These are phyloP conservation scores for Lachnellula subtilissima DNA, from an alignment of 2,329 filamentous ascomycete species.

Conservation along the genomic window DNA sequence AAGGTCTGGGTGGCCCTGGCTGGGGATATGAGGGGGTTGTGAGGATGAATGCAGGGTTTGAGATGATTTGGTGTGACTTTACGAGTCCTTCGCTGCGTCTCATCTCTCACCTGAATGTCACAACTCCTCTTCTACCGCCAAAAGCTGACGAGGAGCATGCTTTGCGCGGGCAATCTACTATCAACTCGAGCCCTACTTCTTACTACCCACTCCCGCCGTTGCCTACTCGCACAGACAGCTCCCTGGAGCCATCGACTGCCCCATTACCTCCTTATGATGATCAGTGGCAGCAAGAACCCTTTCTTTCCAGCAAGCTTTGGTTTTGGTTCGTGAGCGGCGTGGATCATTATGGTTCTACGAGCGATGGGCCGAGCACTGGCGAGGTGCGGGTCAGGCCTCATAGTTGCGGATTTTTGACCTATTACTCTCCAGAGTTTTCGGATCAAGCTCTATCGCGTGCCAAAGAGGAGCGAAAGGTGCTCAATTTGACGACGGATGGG, in stretches of 20 bases:
- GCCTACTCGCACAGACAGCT: slow-evolving; percentile 35
- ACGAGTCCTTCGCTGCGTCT: slow-evolving; percentile 39
- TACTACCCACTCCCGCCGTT: slow-evolving; percentile 35
- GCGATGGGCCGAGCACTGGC: slow-evolving; percentile 36
- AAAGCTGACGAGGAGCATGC: slow-evolving; percentile 9
- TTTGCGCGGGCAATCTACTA: background rate
- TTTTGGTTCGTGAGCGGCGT: slow-evolving; percentile 43
- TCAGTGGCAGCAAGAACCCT: slow-evolving; percentile 34
- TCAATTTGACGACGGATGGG: slow-evolving; percentile 41
- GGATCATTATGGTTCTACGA: slow-evolving; percentile 39
- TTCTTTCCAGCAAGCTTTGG: slow-evolving; percentile 37
- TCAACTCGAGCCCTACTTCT: slow-evolving; percentile 20
- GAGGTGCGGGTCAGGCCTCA: slow-evolving; percentile 38
- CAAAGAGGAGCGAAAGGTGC: slow-evolving; percentile 30
- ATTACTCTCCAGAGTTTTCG: slow-evolving; percentile 38
- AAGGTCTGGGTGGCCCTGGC: slow-evolving; percentile 38
- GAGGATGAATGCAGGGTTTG: slow-evolving; percentile 48
- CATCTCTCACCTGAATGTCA: slow-evolving; percentile 42
- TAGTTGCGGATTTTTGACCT: slow-evolving; percentile 42
- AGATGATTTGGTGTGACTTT: slow-evolving; percentile 50
- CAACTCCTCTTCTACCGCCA: slow-evolving; percentile 36
- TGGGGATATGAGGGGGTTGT: slow-evolving; percentile 48
- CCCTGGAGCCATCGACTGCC: slow-evolving; percentile 32
- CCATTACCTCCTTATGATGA: slow-evolving; percentile 36
- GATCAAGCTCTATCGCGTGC: slow-evolving; percentile 31